A percentile compares a stretch with the other conserved stretches of the same genome.
phyloP scores from a whole-genome alignment of 2,329 filamentous ascomycete species.

The Nemania sp. region DNA sequence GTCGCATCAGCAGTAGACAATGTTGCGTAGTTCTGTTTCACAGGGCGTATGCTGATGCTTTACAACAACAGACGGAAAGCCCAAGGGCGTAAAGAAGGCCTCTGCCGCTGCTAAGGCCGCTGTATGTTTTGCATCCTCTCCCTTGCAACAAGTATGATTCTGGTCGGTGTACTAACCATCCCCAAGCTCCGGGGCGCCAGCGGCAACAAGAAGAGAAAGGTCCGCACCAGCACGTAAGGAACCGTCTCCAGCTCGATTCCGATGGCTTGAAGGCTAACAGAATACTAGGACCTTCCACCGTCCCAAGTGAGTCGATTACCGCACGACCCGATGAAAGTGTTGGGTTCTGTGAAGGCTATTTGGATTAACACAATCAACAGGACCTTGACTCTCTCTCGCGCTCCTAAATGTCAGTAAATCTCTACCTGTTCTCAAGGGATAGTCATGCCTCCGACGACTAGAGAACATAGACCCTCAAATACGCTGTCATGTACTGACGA shows the following conservation, averaged over 20 bases:
- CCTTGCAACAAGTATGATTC: conserved; percentile 68
- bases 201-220: conserved; percentile 86
- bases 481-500: conserved; percentile 3
- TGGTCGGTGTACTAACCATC: conserved; percentile 9
- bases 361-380: conserved; percentile 8
- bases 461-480: not conserved
- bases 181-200: conserved; percentile 45
- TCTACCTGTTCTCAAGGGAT: not conserved
- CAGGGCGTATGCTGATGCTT: conserved; percentile 74
- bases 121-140: conserved; percentile 48
- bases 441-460: not conserved
- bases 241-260: not conserved
- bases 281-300: conserved; percentile 70
- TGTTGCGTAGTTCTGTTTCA: conserved; percentile 69
- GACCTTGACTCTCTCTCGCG: conserved; percentile 23
- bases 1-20: conserved; percentile 71
- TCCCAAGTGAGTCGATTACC: conserved; percentile 73
- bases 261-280: conserved; percentile 3
- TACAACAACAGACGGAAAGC: conserved; percentile 55
- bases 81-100: conserved; percentile 80
- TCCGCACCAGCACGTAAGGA: conserved; percentile 72
- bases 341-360: not conserved
- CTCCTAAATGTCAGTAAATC: conserved; percentile 22
- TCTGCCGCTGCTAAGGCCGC: conserved; percentile 93
- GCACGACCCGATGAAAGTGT: not conserved